Percentiles rank a stretch among this genome's conserved stretches.
Evolutionary conservation across 345 rosid genomes (phyloP).

Genomic region (Boechera retrofracta): DNA sequence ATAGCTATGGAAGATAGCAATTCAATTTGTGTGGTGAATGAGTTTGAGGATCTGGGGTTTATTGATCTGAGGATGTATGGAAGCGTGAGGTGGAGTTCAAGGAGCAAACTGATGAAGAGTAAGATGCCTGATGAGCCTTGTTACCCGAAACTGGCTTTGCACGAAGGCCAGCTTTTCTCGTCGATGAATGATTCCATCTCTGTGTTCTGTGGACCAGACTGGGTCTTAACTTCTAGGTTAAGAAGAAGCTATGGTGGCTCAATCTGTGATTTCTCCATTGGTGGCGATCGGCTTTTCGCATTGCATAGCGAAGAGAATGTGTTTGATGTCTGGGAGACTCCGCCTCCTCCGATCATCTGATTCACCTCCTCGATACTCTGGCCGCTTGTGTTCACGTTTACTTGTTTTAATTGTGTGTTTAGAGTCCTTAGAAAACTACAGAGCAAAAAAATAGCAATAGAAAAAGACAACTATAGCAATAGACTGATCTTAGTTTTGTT

Average conservation of each 20-base stretch:
- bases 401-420: constrained; percentile 34
- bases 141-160: constrained; percentile 85
- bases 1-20: constrained; percentile 87
- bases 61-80: constrained; percentile 76
- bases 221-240: constrained; percentile 85
- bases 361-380: constrained; percentile 17
- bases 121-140: constrained; percentile 91
- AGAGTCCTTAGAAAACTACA: constrained; percentile 35
- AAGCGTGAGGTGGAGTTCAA: constrained; percentile 92
- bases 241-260: constrained; percentile 79
- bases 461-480: constrained; percentile 29
- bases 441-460: constrained; percentile 16
- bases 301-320: constrained; percentile 94
- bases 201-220: constrained; percentile 87
- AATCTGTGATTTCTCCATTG: constrained; percentile 87
- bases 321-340: constrained; percentile 93
- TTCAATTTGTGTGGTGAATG: constrained; percentile 90
- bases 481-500: constrained; percentile 33
- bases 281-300: constrained; percentile 89
- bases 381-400: constrained; percentile 31
- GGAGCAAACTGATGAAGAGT: constrained; percentile 86
- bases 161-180: constrained; percentile 85
- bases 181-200: constrained; percentile 94
- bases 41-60: constrained; percentile 93
- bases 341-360: constrained; percentile 72